Evolutionary conservation across 2,329 filamentous ascomycete genomes (phyloP).

Genomic region (Claviceps sp.): DNA sequence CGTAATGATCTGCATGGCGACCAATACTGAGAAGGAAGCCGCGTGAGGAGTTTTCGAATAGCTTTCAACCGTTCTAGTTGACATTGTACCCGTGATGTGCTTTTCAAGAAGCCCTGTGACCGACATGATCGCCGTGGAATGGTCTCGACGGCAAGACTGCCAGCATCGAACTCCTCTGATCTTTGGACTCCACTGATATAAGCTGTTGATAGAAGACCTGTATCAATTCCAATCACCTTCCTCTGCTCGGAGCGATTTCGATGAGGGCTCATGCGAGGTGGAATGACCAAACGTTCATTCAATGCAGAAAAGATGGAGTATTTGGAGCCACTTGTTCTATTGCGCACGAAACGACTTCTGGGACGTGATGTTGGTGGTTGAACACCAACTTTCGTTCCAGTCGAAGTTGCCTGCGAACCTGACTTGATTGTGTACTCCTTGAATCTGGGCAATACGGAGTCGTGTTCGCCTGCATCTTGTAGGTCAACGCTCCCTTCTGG

Average conservation of each 20-base stretch:
- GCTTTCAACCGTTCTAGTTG: conserved; percentile 15
- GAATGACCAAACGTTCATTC: background rate
- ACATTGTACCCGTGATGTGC: conserved; percentile 17
- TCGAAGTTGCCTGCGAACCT: background rate
- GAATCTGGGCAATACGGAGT: conserved; percentile 3
- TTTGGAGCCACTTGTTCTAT: background rate
- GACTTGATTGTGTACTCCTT: background rate
- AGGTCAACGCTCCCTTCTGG: conserved; percentile 10
- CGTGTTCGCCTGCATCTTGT: conserved; percentile 4
- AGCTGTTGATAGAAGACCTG: background rate
- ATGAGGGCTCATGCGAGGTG: background rate
- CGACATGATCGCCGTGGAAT: conserved; percentile 8
- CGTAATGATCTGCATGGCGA: conserved; percentile 21
- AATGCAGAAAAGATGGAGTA: background rate
- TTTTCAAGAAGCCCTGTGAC: conserved; percentile 11
- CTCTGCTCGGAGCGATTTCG: background rate
- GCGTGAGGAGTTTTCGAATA: conserved; percentile 26
- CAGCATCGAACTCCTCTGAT: background rate
- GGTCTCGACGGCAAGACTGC: background rate
- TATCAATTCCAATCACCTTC: background rate
- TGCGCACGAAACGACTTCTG: background rate
- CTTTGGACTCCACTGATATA: background rate
- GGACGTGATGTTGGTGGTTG: background rate
- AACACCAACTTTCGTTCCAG: background rate
- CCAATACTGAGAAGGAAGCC: conserved; percentile 26